Base-by-base conservation (phyloP, 441 rosid genomes). In the Bruguiera hainesii region DNA sequence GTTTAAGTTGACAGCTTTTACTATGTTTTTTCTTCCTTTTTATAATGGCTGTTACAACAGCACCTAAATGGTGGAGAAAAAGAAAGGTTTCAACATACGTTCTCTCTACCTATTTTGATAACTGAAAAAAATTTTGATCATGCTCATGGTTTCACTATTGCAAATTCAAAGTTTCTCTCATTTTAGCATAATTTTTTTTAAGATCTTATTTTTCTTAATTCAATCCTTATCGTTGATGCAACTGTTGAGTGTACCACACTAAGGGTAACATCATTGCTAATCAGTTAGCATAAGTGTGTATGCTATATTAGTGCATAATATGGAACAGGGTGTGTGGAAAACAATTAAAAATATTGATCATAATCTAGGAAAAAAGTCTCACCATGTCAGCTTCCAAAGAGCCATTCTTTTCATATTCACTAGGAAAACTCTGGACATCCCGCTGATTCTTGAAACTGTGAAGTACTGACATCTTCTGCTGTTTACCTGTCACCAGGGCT, bases 401-500 rank as follows among this genome's bases (percentile, higher is more conserved):
- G 68, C 65, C 74, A 13, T 74, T 79, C 63, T 76, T 80, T 70
- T 69, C 88, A 67, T 50, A 79, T 66, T 67, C 82, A 25, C 75
- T 68, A 20, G 83, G 81, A 75, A 78, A 61, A 65, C 80, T 83
- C 79, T 76, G 84, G 72, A 73, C 49, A 63, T 86, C 88, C 25
- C 78, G 81, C 71, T 78, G 88, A 74, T 78, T 80, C 83, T 88
- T 91, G 74, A 91, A 89, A 75, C 97, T 90, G 63, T 75, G 90
- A 76, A 89, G 92, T 61, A 88, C 87, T 0, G 91, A 88, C 99
- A 94, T 94, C 85, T 94, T 94, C 81, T 87, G 86, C 76, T 91
- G 98, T 77, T 94, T 91, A 56, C 91, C 97, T 8, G 77, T 75
- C 65, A 86, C 84, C 65, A 91, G 97, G 60, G 97, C 97, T 83